Conservation (phyloP, 768 basidiomycete species). For the Calvatia gigantea region DNA sequence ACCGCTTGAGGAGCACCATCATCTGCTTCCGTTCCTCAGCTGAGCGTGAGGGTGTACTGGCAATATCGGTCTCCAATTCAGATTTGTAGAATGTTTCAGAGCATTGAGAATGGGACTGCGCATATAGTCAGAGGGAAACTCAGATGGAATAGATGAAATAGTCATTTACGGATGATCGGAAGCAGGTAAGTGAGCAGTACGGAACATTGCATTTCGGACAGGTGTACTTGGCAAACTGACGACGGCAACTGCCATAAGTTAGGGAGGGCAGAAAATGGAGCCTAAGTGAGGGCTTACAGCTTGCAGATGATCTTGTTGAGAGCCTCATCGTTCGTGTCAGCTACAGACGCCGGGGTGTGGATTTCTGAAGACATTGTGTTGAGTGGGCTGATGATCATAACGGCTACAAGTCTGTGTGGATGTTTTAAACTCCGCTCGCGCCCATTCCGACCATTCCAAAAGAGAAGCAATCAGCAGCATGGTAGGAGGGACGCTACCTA, state of each 20-base stretch:
- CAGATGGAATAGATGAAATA: neutral
- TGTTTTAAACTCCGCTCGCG: conserved; percentile 2
- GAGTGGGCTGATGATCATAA: neutral
- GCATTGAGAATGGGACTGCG: conserved; percentile 62
- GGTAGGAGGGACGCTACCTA: too few species aligned
- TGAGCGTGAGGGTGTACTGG: conserved; percentile 48
- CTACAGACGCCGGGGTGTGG: conserved; percentile 8
- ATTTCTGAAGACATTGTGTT: conserved; percentile 12
- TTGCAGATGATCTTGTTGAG: conserved; percentile 14
- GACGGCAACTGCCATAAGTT: conserved; percentile 52
- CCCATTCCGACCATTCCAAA: neutral
- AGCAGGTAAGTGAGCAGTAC: conserved; percentile 80
- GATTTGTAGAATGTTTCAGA: conserved; percentile 82
- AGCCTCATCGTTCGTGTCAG: conserved; percentile 1
- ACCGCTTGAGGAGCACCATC: conserved; percentile 65
- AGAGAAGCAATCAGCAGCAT: neutral
- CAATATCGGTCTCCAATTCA: conserved; percentile 65
- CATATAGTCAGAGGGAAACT: neutral
- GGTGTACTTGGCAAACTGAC: conserved; percentile 76
- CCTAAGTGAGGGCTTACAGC: conserved; percentile 7
- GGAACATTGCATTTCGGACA: conserved; percentile 79
- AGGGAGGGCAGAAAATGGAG: neutral
- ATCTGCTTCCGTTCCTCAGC: conserved; percentile 59
- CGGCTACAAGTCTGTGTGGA: neutral
- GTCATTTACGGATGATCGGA: conserved; percentile 60